These are phyloP conservation scores for Apiosordaria backusii DNA, from an alignment of 495 filamentous ascomycete species.

Conservation along the genomic window DNA sequence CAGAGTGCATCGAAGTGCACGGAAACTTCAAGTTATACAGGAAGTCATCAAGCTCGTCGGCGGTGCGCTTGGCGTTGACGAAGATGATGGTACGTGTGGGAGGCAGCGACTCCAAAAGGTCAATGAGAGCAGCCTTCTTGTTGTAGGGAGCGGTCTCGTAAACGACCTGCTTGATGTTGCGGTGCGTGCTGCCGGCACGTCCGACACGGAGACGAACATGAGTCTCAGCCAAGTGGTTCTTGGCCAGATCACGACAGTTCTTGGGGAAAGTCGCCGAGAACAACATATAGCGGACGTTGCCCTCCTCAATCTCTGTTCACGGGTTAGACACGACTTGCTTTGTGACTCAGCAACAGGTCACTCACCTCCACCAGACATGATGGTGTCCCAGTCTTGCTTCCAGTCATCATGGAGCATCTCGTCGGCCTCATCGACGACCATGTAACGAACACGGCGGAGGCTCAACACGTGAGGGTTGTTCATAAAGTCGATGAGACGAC, in stretches of 20 bases:
- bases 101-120: conserved; percentile 62
- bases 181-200: conserved; percentile 73
- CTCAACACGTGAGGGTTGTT: conserved; percentile 61
- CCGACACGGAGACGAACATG: conserved; percentile 80
- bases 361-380: conserved; percentile 76
- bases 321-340: conserved; percentile 10
- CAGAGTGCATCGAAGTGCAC: conserved; percentile 78
- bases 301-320: conserved; percentile 67
- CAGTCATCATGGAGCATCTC: conserved; percentile 79
- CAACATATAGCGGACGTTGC: conserved; percentile 78
- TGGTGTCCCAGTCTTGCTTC: conserved; percentile 62
- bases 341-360: neutral
- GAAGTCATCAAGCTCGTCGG: conserved; percentile 82
- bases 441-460: conserved; percentile 70
- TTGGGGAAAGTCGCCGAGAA: conserved; percentile 93
- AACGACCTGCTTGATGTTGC: conserved; percentile 75
- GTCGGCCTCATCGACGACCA: conserved; percentile 93
- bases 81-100: conserved; percentile 88
- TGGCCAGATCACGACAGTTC: conserved; percentile 68
- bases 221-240: conserved; percentile 63
- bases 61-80: conserved; percentile 71
- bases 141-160: conserved; percentile 55
- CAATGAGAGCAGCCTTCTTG: conserved; percentile 69
- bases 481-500: conserved; percentile 82
- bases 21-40: conserved; percentile 76